phyloP scores from a whole-genome alignment of 2,329 filamentous ascomycete species.

The Pleomassaria siparia region DNA sequence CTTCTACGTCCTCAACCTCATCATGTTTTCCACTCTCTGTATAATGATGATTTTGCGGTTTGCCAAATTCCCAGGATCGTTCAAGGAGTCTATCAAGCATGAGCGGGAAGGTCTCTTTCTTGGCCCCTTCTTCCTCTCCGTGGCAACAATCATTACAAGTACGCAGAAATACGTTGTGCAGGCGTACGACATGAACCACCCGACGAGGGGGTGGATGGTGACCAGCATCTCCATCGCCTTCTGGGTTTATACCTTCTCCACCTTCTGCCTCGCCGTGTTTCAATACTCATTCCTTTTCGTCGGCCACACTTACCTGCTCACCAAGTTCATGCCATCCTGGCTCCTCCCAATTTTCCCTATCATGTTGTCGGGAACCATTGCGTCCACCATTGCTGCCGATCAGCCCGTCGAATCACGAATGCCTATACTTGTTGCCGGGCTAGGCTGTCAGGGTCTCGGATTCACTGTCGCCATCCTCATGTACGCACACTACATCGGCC shows the following conservation, averaged over 20 bases:
- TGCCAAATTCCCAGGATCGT: constrained; percentile 45
- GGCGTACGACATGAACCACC: constrained; percentile 37
- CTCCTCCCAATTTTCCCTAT: constrained; percentile 73
- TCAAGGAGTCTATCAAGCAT: constrained; percentile 51
- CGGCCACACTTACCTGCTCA: constrained; percentile 58
- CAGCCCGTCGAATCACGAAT: constrained; percentile 61
- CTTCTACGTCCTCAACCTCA: constrained; percentile 54
- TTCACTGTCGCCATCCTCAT: constrained; percentile 70
- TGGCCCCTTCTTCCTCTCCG: constrained; percentile 45
- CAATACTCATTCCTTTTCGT: constrained; percentile 68
- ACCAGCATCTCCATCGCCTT: constrained; percentile 44
- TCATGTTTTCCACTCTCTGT: constrained; percentile 45
- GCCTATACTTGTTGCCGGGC: constrained; percentile 65
- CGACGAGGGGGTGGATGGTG: constrained; percentile 45
- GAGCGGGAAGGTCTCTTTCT: constrained; percentile 56
- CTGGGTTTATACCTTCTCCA: constrained; percentile 47
- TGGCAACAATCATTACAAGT: constrained; percentile 47
- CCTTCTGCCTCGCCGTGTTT: constrained; percentile 44
- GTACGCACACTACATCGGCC: constrained; percentile 71
- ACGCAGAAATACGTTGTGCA: constrained; percentile 43
- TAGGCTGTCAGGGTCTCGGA: constrained; percentile 71
- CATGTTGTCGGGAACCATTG: constrained; percentile 73
- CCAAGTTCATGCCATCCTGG: constrained; percentile 74
- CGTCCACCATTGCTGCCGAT: constrained; percentile 62
- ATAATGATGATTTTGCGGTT: constrained; percentile 48